Base-by-base conservation (phyloP, 2,329 filamentous ascomycete genomes). In the Botrytis aclada region DNA sequence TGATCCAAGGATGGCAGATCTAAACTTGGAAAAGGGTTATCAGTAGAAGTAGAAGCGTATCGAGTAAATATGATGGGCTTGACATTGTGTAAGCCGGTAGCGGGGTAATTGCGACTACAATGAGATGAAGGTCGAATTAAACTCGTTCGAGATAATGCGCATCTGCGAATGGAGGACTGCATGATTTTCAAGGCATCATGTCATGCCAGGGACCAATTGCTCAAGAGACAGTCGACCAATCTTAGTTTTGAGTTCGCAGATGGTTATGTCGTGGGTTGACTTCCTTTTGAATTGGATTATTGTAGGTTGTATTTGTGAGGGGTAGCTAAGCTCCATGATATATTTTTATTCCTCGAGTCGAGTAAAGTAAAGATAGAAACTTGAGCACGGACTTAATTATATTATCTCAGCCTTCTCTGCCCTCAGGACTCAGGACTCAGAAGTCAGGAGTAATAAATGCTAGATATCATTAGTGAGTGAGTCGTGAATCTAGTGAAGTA, bases 1-100 rank as follows among this genome's bases (percentile, higher is more conserved):
- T 69, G 70, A 70, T 80, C 79, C 25, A 77, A 32, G 4, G 51
- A 54, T 16, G 74, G 74, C 18, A 80, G 74, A 58, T 80, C 72
- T 43, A 80, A 63, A 14, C 63, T 60, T 65, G 43, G 58, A 29
- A 32, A n/a, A 25, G 51, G 29, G 58, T 7, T n/a, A 8, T 39
- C 14, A 32, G 69, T 43, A 67, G 61, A 43, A 41, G 41, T 41
- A 25, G 37, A 72, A 45, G 62, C 45, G 1, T 41, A 66, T 65
- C 47, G 51, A 51, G 32, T 45, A 58, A 41, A 47, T 12, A 16
- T n/a, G 25, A 47, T 20, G 8, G 45, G 51, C n/a, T 56, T 43
- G 25, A 67, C n/a, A 43, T 22, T 51, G 22, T n/a, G 45, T 29
- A 41, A 34, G 41, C 32, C 45, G 37, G 54, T 14, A 8, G 22